A percentile compares a stretch with the other conserved stretches of the same genome.
Conservation (phyloP, 1,284 basidiomycete species). For the Sanguinoderma infundibulare region DNA sequence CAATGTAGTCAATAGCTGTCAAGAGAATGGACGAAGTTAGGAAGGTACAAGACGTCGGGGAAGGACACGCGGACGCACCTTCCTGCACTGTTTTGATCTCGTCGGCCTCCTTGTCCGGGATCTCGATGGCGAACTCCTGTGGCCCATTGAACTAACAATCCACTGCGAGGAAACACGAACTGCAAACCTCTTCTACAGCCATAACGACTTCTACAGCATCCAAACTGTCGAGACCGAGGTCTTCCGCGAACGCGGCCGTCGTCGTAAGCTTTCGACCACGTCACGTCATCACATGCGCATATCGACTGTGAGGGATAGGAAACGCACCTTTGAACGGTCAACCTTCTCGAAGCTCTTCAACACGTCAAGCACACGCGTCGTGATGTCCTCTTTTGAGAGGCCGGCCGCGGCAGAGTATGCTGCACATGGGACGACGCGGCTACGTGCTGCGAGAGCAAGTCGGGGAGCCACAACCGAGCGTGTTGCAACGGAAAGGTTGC, state of each 20-base stretch:
- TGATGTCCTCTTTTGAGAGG: constrained; percentile 79
- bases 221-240: constrained; percentile 95
- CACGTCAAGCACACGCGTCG: constrained; percentile 85
- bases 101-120: constrained; percentile 98
- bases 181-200: constrained; percentile 95
- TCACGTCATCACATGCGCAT: constrained; percentile 1
- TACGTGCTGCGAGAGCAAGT: constrained; percentile 33
- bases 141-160: constrained; percentile 4
- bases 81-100: constrained; percentile 94
- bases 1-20: constrained; percentile 95
- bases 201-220: constrained; percentile 99
- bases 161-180: not conserved
- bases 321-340: constrained; percentile 75
- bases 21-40: constrained; percentile 2
- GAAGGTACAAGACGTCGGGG: not conserved
- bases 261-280: constrained; percentile 65
- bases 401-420: constrained; percentile 81
- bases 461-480: constrained; percentile 21
- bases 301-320: constrained; percentile 7
- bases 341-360: constrained; percentile 97
- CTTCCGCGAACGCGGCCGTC: constrained; percentile 80
- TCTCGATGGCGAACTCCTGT: constrained; percentile 89
- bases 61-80: constrained; percentile 55
- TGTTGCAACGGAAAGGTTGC: constrained; percentile 33
- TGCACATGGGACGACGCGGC: constrained; percentile 46